Base-by-base conservation (phyloP, 164 flowering plant species). In the Chimonanthus salicifolius region DNA sequence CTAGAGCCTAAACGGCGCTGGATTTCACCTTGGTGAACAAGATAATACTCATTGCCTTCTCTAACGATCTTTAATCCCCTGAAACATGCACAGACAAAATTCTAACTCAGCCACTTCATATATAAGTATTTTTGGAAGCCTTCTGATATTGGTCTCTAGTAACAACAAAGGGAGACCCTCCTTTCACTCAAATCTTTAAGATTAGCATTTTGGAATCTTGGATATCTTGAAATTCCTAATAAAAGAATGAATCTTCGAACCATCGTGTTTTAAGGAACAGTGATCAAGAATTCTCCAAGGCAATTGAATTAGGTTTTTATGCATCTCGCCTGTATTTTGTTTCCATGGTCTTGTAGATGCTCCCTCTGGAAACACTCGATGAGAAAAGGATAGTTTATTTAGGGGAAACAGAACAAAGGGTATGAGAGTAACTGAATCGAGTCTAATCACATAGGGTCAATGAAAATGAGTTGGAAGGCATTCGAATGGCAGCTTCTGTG, bases 31-130 rank as follows among this genome's bases (percentile, higher is more conserved):
- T 82, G 88, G 83, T 87, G 89, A 72, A 92, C 84, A 58, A 88
- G 84, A 67, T 82, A 90, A 76, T 86, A 90, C 62, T 90, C 88
- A 11, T 74, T 80, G 6, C 90, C 94, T 84, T 92, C 94, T 75
- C 89, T 80, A 64, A 88, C 84, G 54, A 92, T 88, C 84, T 87
- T 92, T 81, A 88, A 67, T 45, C 91, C 94, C 82, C 97, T 92
- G 85, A 58, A 75, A 63, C 65, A 67, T 18, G 18, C 49, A 72
- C 13, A 3, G 9, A 9, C 9, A 49, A 49, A 9, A 49, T 5
- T 49, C 9, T 49, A 0, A 49, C 7, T 49, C 6, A 1, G 9
- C 7, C 51, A 49, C 7, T 49, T 49, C 51, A 49, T 9, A 49
- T 9, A 49, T 9, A 49, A 49, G 6, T 5, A 9, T 49, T 9